Conservation (phyloP, 2,329 filamentous ascomycete genomes). For the Penicillium corylophilum region DNA sequence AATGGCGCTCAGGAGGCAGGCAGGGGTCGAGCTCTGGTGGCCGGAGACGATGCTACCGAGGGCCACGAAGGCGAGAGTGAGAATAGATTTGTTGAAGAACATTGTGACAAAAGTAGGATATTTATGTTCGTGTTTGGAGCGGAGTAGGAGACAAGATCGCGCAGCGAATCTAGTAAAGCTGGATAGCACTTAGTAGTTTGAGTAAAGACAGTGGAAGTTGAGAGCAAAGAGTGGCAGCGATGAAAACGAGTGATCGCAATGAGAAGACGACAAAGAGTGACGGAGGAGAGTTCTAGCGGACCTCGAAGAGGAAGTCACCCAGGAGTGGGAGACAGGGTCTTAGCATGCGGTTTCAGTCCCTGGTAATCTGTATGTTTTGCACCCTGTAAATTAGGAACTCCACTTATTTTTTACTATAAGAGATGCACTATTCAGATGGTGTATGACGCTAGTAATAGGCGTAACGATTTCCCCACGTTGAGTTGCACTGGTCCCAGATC, state of each 20-base stretch:
- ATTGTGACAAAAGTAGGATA: slow-evolving; percentile 30
- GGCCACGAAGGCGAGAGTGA: slow-evolving; percentile 47
- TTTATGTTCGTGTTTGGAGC: too few species aligned
- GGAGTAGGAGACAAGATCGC: slow-evolving; percentile 14
- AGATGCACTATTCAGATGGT: neutral
- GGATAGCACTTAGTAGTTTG: neutral
- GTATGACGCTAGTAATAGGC: neutral
- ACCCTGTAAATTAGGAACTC: neutral
- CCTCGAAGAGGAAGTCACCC: slow-evolving; percentile 12
- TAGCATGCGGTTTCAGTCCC: slow-evolving; percentile 4
- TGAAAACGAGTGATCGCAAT: slow-evolving; percentile 11
- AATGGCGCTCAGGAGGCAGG: slow-evolving; percentile 52
- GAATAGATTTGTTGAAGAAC: slow-evolving; percentile 45
- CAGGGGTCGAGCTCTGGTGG: slow-evolving; percentile 49
- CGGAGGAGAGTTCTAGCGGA: slow-evolving; percentile 17
- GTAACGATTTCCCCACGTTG: slow-evolving; percentile 1
- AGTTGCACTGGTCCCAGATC: slow-evolving; percentile 1
- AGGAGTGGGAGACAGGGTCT: slow-evolving; percentile 20
- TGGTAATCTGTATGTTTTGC: neutral
- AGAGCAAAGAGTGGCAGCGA: slow-evolving; percentile 24
- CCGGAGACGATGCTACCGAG: slow-evolving; percentile 44
- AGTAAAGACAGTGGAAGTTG: slow-evolving; percentile 17
- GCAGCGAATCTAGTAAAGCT: slow-evolving; percentile 17
- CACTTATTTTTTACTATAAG: neutral
- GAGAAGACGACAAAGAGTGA: slow-evolving; percentile 26